Base-by-base conservation (phyloP, 2,329 filamentous ascomycete genomes). In the Cytospora leucostoma region DNA sequence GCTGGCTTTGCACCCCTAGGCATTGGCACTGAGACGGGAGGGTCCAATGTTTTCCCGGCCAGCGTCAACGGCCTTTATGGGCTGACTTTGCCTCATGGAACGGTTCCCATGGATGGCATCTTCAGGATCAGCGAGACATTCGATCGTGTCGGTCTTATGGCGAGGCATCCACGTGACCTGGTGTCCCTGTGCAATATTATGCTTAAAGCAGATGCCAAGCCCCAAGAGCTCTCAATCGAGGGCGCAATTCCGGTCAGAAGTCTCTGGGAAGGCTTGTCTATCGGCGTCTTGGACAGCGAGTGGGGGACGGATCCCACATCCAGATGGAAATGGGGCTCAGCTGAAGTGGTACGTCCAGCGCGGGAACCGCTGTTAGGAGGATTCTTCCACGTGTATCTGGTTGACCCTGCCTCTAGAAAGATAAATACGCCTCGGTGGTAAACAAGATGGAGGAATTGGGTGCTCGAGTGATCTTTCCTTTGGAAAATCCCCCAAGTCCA, bases 1-100 rank as follows among this genome's bases (percentile, higher is more conserved):
- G 73, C 77, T 7, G 76, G 77, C 1, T 79, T 78, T 64, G 71
- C 71, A 51, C 75, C 77, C 12, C 68, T 79, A 2, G 71, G 72
- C 4, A 69, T 78, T 11, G 68, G 67, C 17, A 77, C 76, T 4
- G 76, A 78, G 61, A 76, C 75, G 0, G 71, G 74, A 40, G 76
- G 76, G 5, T 76, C 74, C 5, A 66, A 76, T 21, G 75, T 76
- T 47, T 73, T 72, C 19, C 77, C 77, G 7, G 75, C 77, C 12
- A 77, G 74, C 60, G 69, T 73, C 49, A 71, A 73, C 19, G 75
- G 68, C 4, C 62, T 78, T 17, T 79, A 79, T 53, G 75, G 74
- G 7, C 58, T 79, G 38, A 78, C 77, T 56, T 34, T 66, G 15
- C 67, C 67, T 21, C 58, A 57, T n/a, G 58, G 63, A 33, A 65